phyloP scores from a whole-genome alignment of 306 rosid genomes.

The Sicyos edulis region DNA sequence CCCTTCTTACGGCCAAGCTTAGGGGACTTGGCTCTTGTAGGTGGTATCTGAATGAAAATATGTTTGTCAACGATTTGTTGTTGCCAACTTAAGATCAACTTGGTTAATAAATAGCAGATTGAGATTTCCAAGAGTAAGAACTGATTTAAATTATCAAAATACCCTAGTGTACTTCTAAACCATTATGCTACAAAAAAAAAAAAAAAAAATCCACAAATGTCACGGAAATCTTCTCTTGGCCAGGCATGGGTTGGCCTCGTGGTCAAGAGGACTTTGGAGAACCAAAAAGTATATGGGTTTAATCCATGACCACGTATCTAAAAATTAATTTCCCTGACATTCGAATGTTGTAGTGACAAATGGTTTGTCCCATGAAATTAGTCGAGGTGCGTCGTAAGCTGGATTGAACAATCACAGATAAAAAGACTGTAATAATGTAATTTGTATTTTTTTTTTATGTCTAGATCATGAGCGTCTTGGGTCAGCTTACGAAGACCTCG shows the following conservation, averaged over 20 bases:
- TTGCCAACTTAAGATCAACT: neutral
- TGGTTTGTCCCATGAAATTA: no score
- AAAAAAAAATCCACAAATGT: neutral
- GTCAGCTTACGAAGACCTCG: no score
- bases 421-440: neutral
- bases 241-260: no score
- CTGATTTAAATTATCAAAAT: neutral
- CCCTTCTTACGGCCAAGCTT: constrained; percentile 90
- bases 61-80: constrained; percentile 19
- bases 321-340: no score
- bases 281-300: no score
- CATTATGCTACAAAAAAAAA: neutral
- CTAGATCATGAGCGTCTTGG: no score
- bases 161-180: neutral
- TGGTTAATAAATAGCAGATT: neutral
- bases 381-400: no score
- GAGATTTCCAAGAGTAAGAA: neutral
- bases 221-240: neutral
- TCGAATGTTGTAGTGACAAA: no score
- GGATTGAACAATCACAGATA: no score
- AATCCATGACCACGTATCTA: no score
- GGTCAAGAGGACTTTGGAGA: no score
- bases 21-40: constrained; percentile 98
- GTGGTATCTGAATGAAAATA: constrained; percentile 63
- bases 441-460: no score